Percentiles rank a stretch among this genome's conserved stretches.
Evolutionary conservation across 495 filamentous ascomycete species (phyloP).

Genomic region (Aspergillus bridgeri): DNA sequence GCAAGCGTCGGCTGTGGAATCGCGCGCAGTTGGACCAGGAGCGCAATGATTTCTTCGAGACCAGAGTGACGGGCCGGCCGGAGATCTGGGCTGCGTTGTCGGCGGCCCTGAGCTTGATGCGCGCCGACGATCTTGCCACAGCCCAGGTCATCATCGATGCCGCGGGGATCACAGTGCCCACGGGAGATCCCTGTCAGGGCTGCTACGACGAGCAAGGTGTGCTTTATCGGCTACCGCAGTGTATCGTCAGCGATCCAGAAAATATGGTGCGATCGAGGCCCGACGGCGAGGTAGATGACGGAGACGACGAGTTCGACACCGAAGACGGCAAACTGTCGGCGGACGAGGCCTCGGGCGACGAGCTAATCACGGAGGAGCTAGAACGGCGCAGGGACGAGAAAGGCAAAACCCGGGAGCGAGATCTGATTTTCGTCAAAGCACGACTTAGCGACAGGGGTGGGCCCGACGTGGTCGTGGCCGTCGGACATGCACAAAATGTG

Average conservation of each 20-base stretch:
- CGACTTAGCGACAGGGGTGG: conserved; percentile 67
- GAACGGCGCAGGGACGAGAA: conserved; percentile 64
- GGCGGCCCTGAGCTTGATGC: conserved; percentile 62
- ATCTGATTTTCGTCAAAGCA: conserved; percentile 56
- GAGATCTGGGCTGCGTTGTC: conserved; percentile 78
- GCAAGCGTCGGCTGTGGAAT: conserved; percentile 52
- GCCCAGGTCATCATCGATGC: conserved; percentile 78
- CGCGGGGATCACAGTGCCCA: conserved; percentile 74
- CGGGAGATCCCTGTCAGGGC: conserved; percentile 65
- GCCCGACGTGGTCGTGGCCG: conserved; percentile 58
- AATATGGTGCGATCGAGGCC: conserved; percentile 54
- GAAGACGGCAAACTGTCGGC: conserved; percentile 43
- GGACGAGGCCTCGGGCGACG: conserved; percentile 46
- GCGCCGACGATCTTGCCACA: conserved; percentile 56
- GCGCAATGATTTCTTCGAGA: conserved; percentile 74
- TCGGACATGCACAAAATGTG: conserved; percentile 61
- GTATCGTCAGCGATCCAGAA: conserved; percentile 70
- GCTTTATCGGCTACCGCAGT: conserved; percentile 71
- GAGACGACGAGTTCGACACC: conserved; percentile 40
- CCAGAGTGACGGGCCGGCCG: conserved; percentile 67
- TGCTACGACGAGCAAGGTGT: conserved; percentile 76
- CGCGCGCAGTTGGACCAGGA: conserved; percentile 46
- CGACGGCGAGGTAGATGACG: conserved; percentile 19
- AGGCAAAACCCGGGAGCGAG: conserved; percentile 50
- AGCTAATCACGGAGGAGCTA: conserved; percentile 47